These are phyloP conservation scores for Carex sylvatica DNA, from an alignment of 202 grass and related monocot genomes.

Conservation along the genomic window DNA sequence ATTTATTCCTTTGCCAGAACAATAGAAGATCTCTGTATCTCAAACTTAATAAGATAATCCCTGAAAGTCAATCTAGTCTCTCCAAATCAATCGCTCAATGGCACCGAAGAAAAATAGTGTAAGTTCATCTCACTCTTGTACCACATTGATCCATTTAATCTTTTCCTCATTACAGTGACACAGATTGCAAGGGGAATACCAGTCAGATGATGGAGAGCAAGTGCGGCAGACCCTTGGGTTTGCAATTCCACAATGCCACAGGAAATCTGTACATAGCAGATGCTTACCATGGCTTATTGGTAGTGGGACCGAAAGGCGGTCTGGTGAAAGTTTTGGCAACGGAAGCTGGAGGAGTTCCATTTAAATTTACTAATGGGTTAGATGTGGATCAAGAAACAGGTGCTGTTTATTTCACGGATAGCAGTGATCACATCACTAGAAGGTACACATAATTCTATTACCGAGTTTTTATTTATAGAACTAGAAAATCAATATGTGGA, in stretches of 20 bases:
- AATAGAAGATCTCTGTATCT: no score
- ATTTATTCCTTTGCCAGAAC: no score
- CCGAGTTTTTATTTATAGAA: no score
- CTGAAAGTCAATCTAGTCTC: no score
- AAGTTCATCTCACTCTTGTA: no score
- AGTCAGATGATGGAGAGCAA: neutral
- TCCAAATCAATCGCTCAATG: no score
- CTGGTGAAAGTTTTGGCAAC: constrained; percentile 39
- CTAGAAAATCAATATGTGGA: no score
- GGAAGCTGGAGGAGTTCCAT: constrained; percentile 50
- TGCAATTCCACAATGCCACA: constrained; percentile 3
- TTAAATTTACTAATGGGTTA: constrained; percentile 68
- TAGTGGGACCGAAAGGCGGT: constrained; percentile 39
- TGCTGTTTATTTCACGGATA: constrained; percentile 72
- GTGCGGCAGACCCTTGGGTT: constrained; percentile 16
- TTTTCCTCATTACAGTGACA: neutral
- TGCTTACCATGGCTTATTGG: constrained; percentile 59
- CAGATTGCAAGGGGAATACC: neutral
- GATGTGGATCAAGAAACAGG: constrained; percentile 72
- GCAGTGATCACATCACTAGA: constrained; percentile 46
- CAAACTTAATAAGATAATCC: no score
- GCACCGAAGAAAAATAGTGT: no score
- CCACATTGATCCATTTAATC: no score
- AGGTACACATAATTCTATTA: constrained; percentile 23
- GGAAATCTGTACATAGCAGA: no score